Evolutionary conservation across 805 yeast species (phyloP).

Genomic region (Yueomyces sinensis): DNA sequence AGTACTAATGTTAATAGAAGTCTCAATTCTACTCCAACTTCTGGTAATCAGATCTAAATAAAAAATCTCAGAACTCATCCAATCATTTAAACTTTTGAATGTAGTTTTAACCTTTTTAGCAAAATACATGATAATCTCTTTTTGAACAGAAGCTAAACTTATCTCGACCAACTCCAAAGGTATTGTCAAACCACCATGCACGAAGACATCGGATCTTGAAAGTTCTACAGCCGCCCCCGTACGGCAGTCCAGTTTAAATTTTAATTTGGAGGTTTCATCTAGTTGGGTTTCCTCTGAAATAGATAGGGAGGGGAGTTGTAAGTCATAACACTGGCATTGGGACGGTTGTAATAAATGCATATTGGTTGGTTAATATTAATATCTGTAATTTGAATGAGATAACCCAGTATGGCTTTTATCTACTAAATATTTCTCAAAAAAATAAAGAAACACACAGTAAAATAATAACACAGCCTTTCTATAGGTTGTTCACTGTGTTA

Average conservation of each 20-base stretch:
- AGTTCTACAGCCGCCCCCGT: slow-evolving; percentile 55
- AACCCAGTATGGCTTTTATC: too few relatives aligned
- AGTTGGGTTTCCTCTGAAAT: not conserved
- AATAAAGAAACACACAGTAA: too few relatives aligned
- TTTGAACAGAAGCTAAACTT: slow-evolving; percentile 28
- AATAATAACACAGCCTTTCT: too few relatives aligned
- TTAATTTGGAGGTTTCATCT: slow-evolving; percentile 32
- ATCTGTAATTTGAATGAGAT: too few relatives aligned
- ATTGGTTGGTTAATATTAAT: too few relatives aligned
- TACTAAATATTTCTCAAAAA: too few relatives aligned
- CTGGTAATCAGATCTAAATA: slow-evolving; percentile 45
- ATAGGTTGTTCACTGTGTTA: too few relatives aligned
- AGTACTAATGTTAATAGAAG: slow-evolving; percentile 4
- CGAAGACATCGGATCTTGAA: slow-evolving; percentile 46
- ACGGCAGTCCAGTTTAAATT: slow-evolving; percentile 43
- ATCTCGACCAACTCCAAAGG: slow-evolving; percentile 36
- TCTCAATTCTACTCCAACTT: slow-evolving; percentile 37
- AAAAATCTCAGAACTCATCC: slow-evolving; percentile 53
- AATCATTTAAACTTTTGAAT: slow-evolving; percentile 22
- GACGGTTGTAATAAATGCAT: slow-evolving; percentile 59
- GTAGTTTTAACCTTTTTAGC: slow-evolving; percentile 11
- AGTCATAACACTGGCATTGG: slow-evolving; percentile 43
- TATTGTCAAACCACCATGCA: slow-evolving; percentile 55
- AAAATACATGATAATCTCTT: slow-evolving; percentile 26
- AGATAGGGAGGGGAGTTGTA: slow-evolving; percentile 37